phyloP scores from a whole-genome alignment of 2,329 filamentous ascomycete species.

The Thelonectria olida region DNA sequence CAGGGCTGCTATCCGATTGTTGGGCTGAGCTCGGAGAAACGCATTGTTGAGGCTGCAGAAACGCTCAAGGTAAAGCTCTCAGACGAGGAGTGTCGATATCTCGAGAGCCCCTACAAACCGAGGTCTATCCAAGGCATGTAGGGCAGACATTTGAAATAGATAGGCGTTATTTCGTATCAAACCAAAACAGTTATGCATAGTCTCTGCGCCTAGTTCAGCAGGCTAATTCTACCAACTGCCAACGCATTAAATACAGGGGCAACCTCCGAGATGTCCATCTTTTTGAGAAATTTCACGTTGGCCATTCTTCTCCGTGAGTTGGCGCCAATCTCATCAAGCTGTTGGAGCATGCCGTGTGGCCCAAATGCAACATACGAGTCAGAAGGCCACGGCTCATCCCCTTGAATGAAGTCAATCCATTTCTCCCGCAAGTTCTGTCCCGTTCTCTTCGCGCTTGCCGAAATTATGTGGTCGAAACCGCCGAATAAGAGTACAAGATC shows the following conservation, averaged over 20 bases:
- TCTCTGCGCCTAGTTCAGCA: conserved; percentile 16
- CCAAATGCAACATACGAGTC: conserved; percentile 44
- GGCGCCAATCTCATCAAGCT: conserved; percentile 46
- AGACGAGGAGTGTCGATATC: conserved; percentile 66
- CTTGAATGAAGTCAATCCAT: conserved; percentile 52
- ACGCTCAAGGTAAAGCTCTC: conserved; percentile 58
- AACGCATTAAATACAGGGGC: conserved; percentile 2
- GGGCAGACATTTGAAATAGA: too few species aligned
- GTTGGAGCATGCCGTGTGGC: conserved; percentile 47
- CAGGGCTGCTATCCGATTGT: conserved; percentile 67
- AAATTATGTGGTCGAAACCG: conserved; percentile 49
- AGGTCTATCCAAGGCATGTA: conserved; percentile 54
- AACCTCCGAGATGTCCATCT: neutral
- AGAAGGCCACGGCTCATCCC: conserved; percentile 48
- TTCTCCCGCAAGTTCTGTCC: conserved; percentile 48
- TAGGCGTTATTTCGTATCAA: too few species aligned
- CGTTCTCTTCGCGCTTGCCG: conserved; percentile 45
- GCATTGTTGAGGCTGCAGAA: conserved; percentile 70
- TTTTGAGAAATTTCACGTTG: neutral
- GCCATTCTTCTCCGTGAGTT: conserved; percentile 20
- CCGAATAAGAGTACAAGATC: conserved; percentile 56
- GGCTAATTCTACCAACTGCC: conserved; percentile 1
- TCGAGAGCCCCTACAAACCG: conserved; percentile 70
- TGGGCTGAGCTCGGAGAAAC: conserved; percentile 65
- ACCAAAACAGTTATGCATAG: too few species aligned